Evolutionary conservation across 75 land plant species (phyloP).

Genomic region (Isoetes taiwanensis): DNA sequence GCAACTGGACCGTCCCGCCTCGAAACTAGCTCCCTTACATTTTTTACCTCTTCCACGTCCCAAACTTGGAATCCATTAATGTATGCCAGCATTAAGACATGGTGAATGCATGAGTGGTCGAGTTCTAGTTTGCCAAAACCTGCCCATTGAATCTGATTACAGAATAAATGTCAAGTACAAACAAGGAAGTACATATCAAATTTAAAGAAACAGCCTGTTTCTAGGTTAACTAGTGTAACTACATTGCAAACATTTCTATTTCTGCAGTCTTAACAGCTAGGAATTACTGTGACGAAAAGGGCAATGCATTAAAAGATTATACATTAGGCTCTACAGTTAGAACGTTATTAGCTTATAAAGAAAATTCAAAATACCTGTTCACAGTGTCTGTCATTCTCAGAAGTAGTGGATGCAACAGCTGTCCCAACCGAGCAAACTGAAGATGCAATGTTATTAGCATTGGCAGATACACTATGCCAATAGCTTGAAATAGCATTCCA

Average conservation of each 20-base stretch:
- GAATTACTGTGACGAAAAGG: no score
- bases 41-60: neutral
- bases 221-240: no score
- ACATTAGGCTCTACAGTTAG: no score
- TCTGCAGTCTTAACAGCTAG: no score
- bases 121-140: neutral
- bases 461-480: neutral
- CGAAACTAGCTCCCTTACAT: neutral
- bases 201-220: no score
- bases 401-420: neutral
- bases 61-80: conserved; percentile 2
- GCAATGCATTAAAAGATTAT: no score
- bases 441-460: conserved; percentile 1
- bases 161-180: no score
- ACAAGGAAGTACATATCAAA: no score
- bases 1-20: conserved; percentile 1
- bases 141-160: conserved; percentile 6
- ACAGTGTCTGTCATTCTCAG: neutral
- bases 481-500: conserved; percentile 1
- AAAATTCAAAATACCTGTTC: no score
- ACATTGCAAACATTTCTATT: no score
- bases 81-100: neutral
- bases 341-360: no score
- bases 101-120: neutral
- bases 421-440: neutral